Evolutionary conservation across 345 rosid genomes (phyloP).

Genomic region (Pugionium cornutum): DNA sequence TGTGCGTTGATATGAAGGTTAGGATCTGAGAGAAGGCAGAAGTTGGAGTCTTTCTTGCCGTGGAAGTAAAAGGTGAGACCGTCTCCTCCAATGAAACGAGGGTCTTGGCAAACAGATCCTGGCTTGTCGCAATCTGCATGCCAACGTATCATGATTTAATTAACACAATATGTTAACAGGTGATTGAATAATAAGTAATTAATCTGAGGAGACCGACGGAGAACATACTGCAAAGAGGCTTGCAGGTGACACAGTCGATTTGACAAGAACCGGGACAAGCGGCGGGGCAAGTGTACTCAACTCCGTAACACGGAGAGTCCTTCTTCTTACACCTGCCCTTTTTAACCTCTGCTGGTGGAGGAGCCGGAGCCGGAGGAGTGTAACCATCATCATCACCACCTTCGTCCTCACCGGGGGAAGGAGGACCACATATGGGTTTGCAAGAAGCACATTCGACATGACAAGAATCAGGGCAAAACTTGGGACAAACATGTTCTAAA

Average conservation of each 20-base stretch:
- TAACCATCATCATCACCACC: conserved; percentile 17
- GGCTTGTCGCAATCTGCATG: conserved; percentile 56
- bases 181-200: too few species aligned
- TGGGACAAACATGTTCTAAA: conserved; percentile 55
- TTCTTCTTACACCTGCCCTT: conserved; percentile 46
- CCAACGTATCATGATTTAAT: not conserved
- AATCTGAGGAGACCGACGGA: not conserved
- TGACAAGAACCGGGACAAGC: conserved; percentile 54
- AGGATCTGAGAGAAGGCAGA: conserved; percentile 55
- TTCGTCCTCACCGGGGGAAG: conserved; percentile 19
- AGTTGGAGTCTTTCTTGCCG: conserved; percentile 59
- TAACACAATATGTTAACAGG: too few species aligned
- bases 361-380: conserved; percentile 34
- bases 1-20: conserved; percentile 59
- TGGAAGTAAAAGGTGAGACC: conserved; percentile 76
- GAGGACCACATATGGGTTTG: conserved; percentile 50
- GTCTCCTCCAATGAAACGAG: conserved; percentile 66
- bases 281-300: conserved; percentile 48
- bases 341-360: too few species aligned
- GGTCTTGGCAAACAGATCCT: conserved; percentile 68
- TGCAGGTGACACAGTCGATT: conserved; percentile 66
- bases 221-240: conserved; percentile 56
- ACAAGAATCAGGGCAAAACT: conserved; percentile 55
- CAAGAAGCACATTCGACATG: conserved; percentile 54
- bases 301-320: conserved; percentile 47